These are phyloP conservation scores for Stephania japonica DNA, from an alignment of 164 flowering plant species.

Conservation along the genomic window DNA sequence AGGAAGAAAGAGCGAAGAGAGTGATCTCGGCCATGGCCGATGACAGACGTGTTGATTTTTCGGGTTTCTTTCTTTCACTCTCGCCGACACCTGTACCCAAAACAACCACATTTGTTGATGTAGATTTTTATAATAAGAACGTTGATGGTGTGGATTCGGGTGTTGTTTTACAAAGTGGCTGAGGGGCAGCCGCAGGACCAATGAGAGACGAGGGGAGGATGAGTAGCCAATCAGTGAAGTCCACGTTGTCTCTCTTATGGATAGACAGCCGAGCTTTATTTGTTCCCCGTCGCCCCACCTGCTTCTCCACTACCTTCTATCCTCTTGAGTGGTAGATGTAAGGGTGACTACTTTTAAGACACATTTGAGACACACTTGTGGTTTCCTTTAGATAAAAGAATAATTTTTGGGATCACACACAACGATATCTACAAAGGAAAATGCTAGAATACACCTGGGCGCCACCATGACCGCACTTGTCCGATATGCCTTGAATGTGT, in stretches of 20 bases:
- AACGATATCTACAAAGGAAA: no score
- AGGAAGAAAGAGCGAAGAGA: slow-evolving; percentile 24
- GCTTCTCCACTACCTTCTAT: no score
- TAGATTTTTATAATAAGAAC: neutral
- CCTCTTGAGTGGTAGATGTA: no score
- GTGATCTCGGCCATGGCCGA: slow-evolving; percentile 23
- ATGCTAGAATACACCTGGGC: no score
- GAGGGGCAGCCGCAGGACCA: neutral
- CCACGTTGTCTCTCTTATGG: neutral
- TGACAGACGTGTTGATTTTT: slow-evolving; percentile 27
- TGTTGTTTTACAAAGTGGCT: neutral
- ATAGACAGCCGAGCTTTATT: no score
- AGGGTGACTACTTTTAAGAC: no score
- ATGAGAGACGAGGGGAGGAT: neutral
- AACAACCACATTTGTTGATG: neutral
- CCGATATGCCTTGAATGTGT: no score
- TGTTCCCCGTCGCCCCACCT: no score
- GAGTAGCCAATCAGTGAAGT: neutral
- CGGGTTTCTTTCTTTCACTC: neutral
- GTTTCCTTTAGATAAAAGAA: no score
- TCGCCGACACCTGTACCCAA: slow-evolving; percentile 4
- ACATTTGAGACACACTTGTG: no score
- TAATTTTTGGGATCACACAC: no score
- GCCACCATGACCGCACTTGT: no score
- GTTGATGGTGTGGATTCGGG: neutral